phyloP scores from a whole-genome alignment of 1,284 basidiomycete genomes.

The Rhodotorula sp. region DNA sequence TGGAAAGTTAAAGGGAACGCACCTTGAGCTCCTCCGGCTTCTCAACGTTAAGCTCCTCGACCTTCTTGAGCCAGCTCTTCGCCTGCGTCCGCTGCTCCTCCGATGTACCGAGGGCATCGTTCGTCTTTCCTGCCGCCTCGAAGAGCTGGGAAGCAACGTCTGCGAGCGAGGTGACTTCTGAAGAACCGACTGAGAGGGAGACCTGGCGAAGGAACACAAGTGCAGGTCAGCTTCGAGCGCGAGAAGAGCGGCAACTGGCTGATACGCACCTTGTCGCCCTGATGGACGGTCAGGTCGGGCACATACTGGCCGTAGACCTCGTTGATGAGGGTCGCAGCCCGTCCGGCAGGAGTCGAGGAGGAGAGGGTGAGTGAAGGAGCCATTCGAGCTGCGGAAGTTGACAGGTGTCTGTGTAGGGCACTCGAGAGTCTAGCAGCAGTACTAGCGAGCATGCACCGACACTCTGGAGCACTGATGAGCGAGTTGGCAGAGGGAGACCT shows the following conservation, averaged over 20 bases:
- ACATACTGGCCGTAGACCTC: conserved; percentile 35
- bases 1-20: not conserved
- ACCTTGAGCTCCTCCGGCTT: conserved; percentile 25
- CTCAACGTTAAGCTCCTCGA: conserved; percentile 17
- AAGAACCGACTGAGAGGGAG: conserved; percentile 11
- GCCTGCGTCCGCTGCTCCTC: conserved; percentile 26
- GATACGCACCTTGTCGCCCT: conserved; percentile 31
- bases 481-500: not conserved
- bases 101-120: conserved; percentile 34
- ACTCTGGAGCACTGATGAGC: too few relatives aligned
- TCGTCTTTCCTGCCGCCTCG: conserved; percentile 39
- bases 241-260: too few relatives aligned
- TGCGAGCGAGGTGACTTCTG: conserved; percentile 16
- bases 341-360: conserved; percentile 17
- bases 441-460: not conserved
- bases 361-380: conserved; percentile 9
- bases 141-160: conserved; percentile 29
- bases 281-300: conserved; percentile 13
- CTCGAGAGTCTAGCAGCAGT: not conserved
- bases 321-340: conserved; percentile 24
- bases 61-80: conserved; percentile 20
- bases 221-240: not conserved
- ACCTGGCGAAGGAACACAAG: conserved; percentile 3
- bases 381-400: not conserved
- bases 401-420: not conserved